Evolutionary conservation across 345 rosid species (phyloP).

Genomic region (Rhizophora mangle): DNA sequence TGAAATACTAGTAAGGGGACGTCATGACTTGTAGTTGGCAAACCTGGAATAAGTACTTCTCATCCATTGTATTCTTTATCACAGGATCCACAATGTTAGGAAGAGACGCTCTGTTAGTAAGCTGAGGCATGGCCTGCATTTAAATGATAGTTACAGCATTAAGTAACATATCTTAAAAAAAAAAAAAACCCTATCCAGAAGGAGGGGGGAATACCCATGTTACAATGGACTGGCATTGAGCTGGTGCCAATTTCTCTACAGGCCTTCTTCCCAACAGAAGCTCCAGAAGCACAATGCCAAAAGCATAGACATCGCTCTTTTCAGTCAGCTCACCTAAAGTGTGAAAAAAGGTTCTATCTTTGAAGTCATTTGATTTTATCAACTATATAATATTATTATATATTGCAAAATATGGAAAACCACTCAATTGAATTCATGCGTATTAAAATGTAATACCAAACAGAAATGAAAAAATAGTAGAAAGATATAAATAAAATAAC

Average conservation of each 20-base stretch:
- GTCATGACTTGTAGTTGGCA: slow-evolving; percentile 7
- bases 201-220: slow-evolving; percentile 68
- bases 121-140: slow-evolving; percentile 97
- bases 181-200: too few species aligned
- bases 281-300: slow-evolving; percentile 93
- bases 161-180: neutral
- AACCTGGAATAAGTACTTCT: slow-evolving; percentile 93
- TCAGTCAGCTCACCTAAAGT: slow-evolving; percentile 75
- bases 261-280: slow-evolving; percentile 84
- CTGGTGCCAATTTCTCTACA: slow-evolving; percentile 76
- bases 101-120: slow-evolving; percentile 79
- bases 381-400: too few species aligned
- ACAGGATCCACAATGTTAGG: slow-evolving; percentile 83
- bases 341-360: too few species aligned
- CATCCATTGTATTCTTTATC: slow-evolving; percentile 68
- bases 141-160: slow-evolving; percentile 12
- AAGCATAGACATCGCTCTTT: slow-evolving; percentile 96
- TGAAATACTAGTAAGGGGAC: neutral
- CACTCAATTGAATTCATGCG: too few species aligned
- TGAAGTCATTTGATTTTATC: too few species aligned
- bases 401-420: too few species aligned
- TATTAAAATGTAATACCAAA: too few species aligned
- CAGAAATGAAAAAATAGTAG: too few species aligned
- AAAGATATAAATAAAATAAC: too few species aligned
- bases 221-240: slow-evolving; percentile 90